Evolutionary conservation across 2,329 filamentous ascomycete species (phyloP), one percentile per base, ranked within the genome.

Genomic region (Setomelanomma holmii): DNA sequence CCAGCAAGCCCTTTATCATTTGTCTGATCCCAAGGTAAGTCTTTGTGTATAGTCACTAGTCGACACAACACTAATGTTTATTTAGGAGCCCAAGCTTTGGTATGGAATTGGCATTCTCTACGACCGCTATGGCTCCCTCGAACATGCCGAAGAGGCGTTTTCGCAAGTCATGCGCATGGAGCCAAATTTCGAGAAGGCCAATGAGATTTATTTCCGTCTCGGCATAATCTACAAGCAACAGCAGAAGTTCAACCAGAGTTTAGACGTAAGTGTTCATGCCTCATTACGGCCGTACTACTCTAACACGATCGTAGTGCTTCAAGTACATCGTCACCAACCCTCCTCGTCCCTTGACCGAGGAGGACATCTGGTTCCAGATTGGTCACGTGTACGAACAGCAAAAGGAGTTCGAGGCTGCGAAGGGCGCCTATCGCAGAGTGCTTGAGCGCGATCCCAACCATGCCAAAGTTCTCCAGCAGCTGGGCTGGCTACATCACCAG

Each of bases 221-320:
- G 95, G 95, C n/a, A 99, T 99, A 79, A 98, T 99, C 61, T 98
- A 98, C 81, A 99, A 99, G 75, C 93, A 98, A 69, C 95, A 98
- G 73, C 89, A 93, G 56, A 98, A 98, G 75, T 99, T 93, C 73
- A 82, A 82, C 45, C 89, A 96, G 71, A 97, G 93, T 81, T 81
- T 98, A 40, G 95, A 98, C 78, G 93, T 96, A 80, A 67, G 67
- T 56, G 22, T 44, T 21, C n/a, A 20, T 8, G 14, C 20, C 5
- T 20, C 2, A 6, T 20, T 30, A 2, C n/a, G 34, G 7, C 14
- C 6, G 20, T 7, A 17, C 14, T 17, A 21, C 16, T 12, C 58
- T 70, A 56, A 71, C 38, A n/a, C 12, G 17, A 1, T 17, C n/a
- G 7, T 45, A 97, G 91, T 98, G 95, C 80, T 99, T 99, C 80